Evolutionary conservation across 352 stramenopile genomes (phyloP).

Genomic region (Aphanomyces stellatus): DNA sequence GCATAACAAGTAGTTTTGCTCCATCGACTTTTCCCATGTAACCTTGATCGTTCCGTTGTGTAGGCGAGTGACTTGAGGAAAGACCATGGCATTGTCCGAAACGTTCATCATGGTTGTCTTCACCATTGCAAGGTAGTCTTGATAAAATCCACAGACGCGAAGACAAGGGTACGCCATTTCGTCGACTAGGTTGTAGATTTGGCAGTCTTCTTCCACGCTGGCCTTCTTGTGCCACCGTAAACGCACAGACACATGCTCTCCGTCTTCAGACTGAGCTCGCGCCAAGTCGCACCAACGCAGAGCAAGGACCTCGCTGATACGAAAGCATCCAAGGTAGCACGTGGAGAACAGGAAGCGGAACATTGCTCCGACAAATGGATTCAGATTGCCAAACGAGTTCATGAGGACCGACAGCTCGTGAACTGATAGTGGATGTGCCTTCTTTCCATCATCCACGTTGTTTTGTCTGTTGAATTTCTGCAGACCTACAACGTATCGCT

Average conservation of each 20-base stretch:
- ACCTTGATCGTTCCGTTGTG: too few species aligned
- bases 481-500: too few species aligned
- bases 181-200: slow-evolving; percentile 4
- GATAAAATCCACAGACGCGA: background rate
- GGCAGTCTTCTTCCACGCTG: background rate
- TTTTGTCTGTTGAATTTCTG: too few species aligned
- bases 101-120: too few species aligned
- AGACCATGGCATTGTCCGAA: background rate
- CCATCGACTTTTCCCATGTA: too few species aligned
- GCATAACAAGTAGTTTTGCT: too few species aligned
- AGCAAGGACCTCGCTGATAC: background rate
- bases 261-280: background rate
- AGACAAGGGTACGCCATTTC: background rate
- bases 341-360: too few species aligned
- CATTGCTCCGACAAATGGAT: background rate
- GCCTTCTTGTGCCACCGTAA: background rate
- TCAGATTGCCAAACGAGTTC: background rate
- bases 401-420: background rate
- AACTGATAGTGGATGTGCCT: too few species aligned
- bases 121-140: too few species aligned
- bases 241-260: background rate
- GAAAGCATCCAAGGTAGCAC: background rate
- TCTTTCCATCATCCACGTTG: too few species aligned
- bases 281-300: background rate
- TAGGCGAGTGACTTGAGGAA: background rate